Evolutionary conservation across 2,329 filamentous ascomycete genomes (phyloP), one percentile per base, ranked within the genome.

Genomic region (Chrysoporthe puriensis): DNA sequence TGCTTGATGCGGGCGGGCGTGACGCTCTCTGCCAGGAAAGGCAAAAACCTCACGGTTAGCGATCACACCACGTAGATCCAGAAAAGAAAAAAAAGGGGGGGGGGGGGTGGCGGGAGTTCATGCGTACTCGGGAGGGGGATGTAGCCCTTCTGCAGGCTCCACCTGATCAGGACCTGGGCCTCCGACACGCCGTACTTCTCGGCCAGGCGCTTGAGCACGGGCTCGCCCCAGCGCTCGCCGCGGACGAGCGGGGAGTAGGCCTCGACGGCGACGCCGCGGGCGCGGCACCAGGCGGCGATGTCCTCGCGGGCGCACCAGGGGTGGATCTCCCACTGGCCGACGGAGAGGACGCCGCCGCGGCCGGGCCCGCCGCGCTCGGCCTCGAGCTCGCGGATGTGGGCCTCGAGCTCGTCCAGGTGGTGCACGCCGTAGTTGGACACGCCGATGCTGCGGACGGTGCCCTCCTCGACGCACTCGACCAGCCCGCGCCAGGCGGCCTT

Each of bases 261-360:
- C 79, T 93, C 84, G 16, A 91, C 77, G 43, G 88, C 84, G 26
- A 92, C 81, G 69, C 84, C 83, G 21, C 88, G 83, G 77, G 89
- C 83, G 70, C 83, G 78, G 73, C 91, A 91, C 93, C 94, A 97
- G 59, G 86, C 81, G 9, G 90, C 88, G 69, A 97, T 93, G 74
- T 97, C 93, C 32, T 84, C 81, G n/a, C 94, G 85, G 9, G 89
- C 84, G 54, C 94, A 87, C 94, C 93, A 97, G 0, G 94, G 94
- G 78, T 97, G 94, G 13, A 97, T 81, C 79, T 97, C 94, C 79
- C 91, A 93, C 79, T 97, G 94, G 52, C 93, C 94, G 48, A 97
- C 91, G 69, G 90, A 91, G 74, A 97, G 85, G 52, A 92, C 82
- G 34, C 92, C 92, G 57, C 87, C 89, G 72, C 88, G 89, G 11